phyloP scores from a whole-genome alignment of 495 filamentous ascomycete genomes.

The Daldinia bambusicola region DNA sequence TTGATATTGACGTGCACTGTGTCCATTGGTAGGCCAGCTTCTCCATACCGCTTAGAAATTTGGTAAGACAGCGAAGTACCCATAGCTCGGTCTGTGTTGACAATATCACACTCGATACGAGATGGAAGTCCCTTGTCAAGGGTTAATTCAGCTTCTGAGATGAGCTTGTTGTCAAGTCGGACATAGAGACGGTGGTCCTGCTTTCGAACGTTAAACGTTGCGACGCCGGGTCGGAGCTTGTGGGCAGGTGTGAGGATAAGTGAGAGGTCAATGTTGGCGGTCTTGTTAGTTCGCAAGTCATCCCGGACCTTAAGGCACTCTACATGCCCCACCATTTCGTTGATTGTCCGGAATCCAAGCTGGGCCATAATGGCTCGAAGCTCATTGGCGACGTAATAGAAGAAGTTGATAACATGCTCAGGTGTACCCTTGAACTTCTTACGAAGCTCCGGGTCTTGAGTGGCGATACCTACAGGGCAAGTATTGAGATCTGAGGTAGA shows the following conservation, averaged over 20 bases:
- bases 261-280: conserved; percentile 91
- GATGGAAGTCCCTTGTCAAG: conserved; percentile 96
- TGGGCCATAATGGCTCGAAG: conserved; percentile 98
- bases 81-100: conserved; percentile 96
- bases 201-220: conserved; percentile 98
- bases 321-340: conserved; percentile 97
- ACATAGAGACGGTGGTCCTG: conserved; percentile 95
- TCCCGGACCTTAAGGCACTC: conserved; percentile 89
- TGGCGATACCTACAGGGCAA: conserved; percentile 96
- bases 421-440: conserved; percentile 95
- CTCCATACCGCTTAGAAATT: conserved; percentile 91
- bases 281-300: conserved; percentile 88
- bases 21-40: conserved; percentile 89
- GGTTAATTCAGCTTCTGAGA: conserved; percentile 95
- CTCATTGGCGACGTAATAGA: conserved; percentile 98
- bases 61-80: conserved; percentile 97
- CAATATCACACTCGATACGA: conserved; percentile 95
- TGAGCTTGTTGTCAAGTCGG: conserved; percentile 97
- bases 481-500: conserved; percentile 69
- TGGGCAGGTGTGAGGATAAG: conserved; percentile 97
- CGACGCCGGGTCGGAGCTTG: conserved; percentile 93
- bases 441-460: conserved; percentile 92
- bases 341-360: conserved; percentile 92
- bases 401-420: conserved; percentile 99
- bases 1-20: conserved; percentile 98